Evolutionary conservation across 1,284 basidiomycete genomes (phyloP), one percentile per base, ranked within the genome.

Genomic region (Cerrena zonata): DNA sequence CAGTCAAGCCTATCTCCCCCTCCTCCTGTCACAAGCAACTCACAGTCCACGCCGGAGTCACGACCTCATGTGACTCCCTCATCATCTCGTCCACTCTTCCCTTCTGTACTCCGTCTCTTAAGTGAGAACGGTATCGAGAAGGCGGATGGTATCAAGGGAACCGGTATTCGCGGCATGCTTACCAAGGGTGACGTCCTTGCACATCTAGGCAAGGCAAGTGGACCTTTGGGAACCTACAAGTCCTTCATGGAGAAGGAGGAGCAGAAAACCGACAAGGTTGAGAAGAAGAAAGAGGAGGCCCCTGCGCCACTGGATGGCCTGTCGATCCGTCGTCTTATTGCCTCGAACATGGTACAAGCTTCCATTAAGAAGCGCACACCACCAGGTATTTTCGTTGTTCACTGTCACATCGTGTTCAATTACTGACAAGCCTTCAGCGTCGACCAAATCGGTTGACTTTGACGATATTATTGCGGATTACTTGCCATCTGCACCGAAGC

Each of bases 151-250:
- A 86, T 89, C 60, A 80, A 78, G 54, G 86, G 89, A 25, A 91
- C 91, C 3, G 92, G 92, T 51, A 73, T 88, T 45, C 79, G 89
- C 44, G 91, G 91, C 15, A 93, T 92, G 88, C 67, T 95, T 54
- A 95, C 91, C 44, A 93, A 93, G 67, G 92, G 92, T 7, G 92
- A 95, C 64, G 83, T 94, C 1, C 77, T 95, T 27, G 72, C 88
- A 4, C 85, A 82, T 64, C 72, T 94, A 12, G 91, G 91, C 27
- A 84, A 85, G 65, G 86, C 89, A 10, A 91, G 84, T 41, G 78
- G 82, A 12, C 89, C 89, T 1, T 76, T 81, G 19, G 90, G 89
- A 50, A 89, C 89, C 18, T 84, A 79, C 68, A 83, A 82, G 60
- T 73, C 75, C 52, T 58, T 58, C 13, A 54, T 64, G 15, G 61